These are phyloP conservation scores for Solanum phureja DNA, from an alignment of 257 asterid genomes.

Conservation along the genomic window DNA sequence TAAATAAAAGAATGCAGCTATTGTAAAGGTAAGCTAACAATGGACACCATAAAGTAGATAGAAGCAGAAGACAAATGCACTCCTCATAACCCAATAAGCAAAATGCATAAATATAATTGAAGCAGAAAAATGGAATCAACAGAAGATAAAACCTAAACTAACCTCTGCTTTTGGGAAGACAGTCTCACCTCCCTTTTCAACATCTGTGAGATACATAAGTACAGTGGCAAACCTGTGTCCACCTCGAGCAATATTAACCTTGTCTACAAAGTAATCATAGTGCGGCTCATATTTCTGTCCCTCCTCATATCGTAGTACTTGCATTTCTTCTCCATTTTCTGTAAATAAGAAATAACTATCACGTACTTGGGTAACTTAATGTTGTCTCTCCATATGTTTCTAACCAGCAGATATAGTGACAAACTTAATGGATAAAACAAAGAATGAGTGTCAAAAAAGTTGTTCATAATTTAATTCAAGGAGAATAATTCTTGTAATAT, in stretches of 20 bases:
- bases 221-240: slow-evolving; percentile 91
- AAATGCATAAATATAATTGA: background rate
- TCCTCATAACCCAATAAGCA: background rate
- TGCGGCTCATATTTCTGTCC: slow-evolving; percentile 96
- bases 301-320: slow-evolving; percentile 80
- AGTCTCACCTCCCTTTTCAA: slow-evolving; percentile 92
- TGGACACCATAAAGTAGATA: background rate
- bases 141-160: slow-evolving; percentile 11
- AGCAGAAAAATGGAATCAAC: background rate
- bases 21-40: background rate
- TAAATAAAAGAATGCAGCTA: background rate
- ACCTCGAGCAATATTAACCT: slow-evolving; percentile 77
- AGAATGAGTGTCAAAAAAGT: background rate
- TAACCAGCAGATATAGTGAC: background rate
- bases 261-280: slow-evolving; percentile 70
- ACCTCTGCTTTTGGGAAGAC: slow-evolving; percentile 95
- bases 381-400: background rate
- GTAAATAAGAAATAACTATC: slow-evolving; percentile 5
- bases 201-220: slow-evolving; percentile 86
- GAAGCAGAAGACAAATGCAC: background rate
- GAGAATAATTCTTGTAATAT: background rate
- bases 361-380: background rate
- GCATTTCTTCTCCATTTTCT: slow-evolving; percentile 96
- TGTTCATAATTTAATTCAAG: background rate
- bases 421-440: background rate